phyloP scores from a whole-genome alignment of 768 basidiomycete species.

The Amanita rubescens region DNA sequence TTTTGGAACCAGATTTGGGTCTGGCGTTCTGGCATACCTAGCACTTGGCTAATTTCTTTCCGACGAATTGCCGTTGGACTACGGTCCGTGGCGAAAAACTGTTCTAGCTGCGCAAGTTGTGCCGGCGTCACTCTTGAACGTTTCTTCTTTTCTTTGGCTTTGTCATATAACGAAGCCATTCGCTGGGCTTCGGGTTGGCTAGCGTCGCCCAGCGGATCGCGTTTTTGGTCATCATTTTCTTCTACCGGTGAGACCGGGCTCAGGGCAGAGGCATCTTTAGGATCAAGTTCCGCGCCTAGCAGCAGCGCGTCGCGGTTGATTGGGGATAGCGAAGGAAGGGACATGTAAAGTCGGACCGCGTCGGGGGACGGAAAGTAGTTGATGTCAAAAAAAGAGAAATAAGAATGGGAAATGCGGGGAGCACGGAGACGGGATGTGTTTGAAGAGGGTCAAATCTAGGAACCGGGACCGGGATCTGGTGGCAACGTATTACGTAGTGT shows the following conservation, averaged over 20 bases:
- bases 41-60: constrained; percentile 62
- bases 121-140: constrained; percentile 74
- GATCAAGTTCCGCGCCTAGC: not conserved
- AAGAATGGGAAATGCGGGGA: not conserved
- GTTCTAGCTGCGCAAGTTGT: constrained; percentile 71
- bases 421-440: not conserved
- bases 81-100: constrained; percentile 57
- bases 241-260: not conserved
- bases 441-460: constrained; percentile 1
- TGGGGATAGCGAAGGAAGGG: no score
- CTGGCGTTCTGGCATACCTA: constrained; percentile 83
- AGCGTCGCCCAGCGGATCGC: not conserved
- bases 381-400: not conserved
- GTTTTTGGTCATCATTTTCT: not conserved
- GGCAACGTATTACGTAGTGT: not conserved
- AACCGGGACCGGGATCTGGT: constrained; percentile 1
- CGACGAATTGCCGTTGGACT: constrained; percentile 67
- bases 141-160: constrained; percentile 55
- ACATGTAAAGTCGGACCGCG: no score
- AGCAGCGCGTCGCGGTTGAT: not conserved
- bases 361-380: not conserved
- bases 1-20: constrained; percentile 92
- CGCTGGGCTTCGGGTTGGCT: not conserved
- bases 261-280: not conserved
- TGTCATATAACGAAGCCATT: not conserved